phyloP scores from a whole-genome alignment of 441 rosid species.

The Croton setiger region DNA sequence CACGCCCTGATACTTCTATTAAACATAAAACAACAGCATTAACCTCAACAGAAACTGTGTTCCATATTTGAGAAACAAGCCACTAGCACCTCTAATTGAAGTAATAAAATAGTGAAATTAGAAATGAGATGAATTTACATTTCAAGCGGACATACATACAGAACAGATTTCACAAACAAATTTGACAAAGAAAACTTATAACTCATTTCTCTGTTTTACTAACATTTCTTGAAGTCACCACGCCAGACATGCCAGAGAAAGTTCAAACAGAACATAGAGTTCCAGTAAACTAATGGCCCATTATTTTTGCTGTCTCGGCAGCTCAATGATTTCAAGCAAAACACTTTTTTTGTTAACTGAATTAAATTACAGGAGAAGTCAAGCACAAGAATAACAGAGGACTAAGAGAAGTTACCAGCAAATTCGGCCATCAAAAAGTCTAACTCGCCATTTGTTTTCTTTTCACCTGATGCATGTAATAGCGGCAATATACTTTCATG shows the following conservation, averaged over 20 bases:
- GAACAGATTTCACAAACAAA: not conserved
- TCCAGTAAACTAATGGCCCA: not conserved
- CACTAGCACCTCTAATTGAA: not conserved
- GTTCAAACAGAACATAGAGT: not conserved
- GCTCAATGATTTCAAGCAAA: too few relatives aligned
- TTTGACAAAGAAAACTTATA: not conserved
- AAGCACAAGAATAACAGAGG: not conserved
- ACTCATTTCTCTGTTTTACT: not conserved
- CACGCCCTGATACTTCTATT: conserved; percentile 77
- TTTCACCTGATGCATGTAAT: conserved; percentile 71
- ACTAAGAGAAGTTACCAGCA: conserved; percentile 53
- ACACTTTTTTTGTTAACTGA: too few relatives aligned
- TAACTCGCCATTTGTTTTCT: conserved; percentile 83
- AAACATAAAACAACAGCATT: conserved; percentile 24
- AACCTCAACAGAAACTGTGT: not conserved
- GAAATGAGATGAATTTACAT: not conserved
- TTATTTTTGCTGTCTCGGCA: too few relatives aligned
- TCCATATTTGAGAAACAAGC: conserved; percentile 8
- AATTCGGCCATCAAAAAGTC: conserved; percentile 91
- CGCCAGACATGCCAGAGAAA: not conserved
- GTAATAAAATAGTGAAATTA: not conserved
- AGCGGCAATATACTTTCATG: conserved; percentile 88
- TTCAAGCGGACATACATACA: not conserved
- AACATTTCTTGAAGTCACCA: not conserved
- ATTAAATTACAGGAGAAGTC: not conserved